These are phyloP conservation scores for Backusella westeae DNA, from an alignment of 192 early-diverging fungal genomes.

Conservation along the genomic window DNA sequence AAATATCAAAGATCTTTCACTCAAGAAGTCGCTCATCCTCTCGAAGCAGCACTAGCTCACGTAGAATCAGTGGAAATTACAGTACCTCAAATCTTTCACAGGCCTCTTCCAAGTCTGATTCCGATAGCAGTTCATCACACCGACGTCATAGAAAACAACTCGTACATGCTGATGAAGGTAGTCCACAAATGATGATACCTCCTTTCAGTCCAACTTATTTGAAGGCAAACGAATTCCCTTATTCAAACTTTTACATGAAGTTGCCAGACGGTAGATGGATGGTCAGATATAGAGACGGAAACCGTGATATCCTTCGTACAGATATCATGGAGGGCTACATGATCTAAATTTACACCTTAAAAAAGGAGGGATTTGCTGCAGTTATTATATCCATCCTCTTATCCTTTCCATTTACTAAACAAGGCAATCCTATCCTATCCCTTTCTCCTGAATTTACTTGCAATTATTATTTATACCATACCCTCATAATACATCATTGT, in stretches of 20 bases:
- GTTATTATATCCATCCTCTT: constrained; percentile 4
- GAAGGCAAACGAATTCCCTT: constrained; percentile 28
- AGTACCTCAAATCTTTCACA: background rate
- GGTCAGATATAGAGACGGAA: constrained; percentile 33
- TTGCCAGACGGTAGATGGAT: constrained; percentile 38
- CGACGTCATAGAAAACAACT: constrained; percentile 18
- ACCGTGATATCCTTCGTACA: constrained; percentile 35
- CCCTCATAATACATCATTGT: constrained; percentile 4
- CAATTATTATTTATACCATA: constrained; percentile 1
- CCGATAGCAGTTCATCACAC: background rate
- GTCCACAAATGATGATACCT: constrained; percentile 13
- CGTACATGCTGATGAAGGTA: background rate
- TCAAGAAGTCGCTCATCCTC: background rate
- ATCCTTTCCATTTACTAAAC: background rate
- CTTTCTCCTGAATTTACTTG: background rate
- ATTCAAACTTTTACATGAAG: constrained; percentile 39
- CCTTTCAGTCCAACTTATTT: constrained; percentile 30
- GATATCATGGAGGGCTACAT: constrained; percentile 34
- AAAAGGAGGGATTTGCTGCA: background rate
- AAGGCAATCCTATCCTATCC: background rate
- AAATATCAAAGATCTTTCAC: background rate
- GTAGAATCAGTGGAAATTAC: background rate
- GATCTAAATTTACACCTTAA: constrained; percentile 16
- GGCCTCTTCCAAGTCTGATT: background rate
- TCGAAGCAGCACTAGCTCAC: background rate